Percentiles rank a stretch among this genome's conserved stretches.
phyloP scores from a whole-genome alignment of 768 basidiomycete genomes.

The Podaxis rugospora region DNA sequence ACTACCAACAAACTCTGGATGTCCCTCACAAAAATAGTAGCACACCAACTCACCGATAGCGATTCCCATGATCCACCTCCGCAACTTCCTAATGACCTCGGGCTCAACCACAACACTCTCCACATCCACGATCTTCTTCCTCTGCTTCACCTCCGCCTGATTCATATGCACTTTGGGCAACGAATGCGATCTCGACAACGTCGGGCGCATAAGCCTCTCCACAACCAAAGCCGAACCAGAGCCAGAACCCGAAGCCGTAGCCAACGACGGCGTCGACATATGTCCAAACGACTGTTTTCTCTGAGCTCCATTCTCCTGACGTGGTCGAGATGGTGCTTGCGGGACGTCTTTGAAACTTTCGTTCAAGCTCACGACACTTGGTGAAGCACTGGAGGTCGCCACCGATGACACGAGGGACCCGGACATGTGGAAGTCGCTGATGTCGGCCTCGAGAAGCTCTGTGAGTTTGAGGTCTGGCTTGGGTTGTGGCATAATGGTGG shows the following conservation, averaged over 20 bases:
- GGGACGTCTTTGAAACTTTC: background rate
- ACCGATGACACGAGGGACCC: background rate
- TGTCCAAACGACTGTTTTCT: background rate
- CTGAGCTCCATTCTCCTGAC: background rate
- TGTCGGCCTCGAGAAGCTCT: constrained; percentile 9
- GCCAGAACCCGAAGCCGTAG: background rate
- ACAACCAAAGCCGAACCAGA: background rate
- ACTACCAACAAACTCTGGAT: constrained; percentile 34
- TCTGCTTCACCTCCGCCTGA: constrained; percentile 25
- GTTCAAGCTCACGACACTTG: background rate
- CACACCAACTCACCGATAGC: constrained; percentile 47
- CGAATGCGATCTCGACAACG: constrained; percentile 41
- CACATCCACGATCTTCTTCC: constrained; percentile 28
- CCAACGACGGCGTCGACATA: background rate
- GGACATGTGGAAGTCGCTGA: background rate
- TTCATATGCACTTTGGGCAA: constrained; percentile 30
- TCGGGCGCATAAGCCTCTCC: background rate
- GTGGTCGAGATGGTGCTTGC: background rate
- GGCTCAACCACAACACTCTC: constrained; percentile 44
- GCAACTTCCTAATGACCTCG: constrained; percentile 44
- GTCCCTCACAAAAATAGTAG: background rate
- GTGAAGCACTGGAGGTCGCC: background rate
- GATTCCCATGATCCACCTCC: constrained; percentile 65
- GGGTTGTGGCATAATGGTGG: background rate
- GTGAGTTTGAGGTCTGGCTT: background rate